These are phyloP conservation scores for Sclerospora graminicola DNA, from an alignment of 352 stramenopile genomes.

Conservation along the genomic window DNA sequence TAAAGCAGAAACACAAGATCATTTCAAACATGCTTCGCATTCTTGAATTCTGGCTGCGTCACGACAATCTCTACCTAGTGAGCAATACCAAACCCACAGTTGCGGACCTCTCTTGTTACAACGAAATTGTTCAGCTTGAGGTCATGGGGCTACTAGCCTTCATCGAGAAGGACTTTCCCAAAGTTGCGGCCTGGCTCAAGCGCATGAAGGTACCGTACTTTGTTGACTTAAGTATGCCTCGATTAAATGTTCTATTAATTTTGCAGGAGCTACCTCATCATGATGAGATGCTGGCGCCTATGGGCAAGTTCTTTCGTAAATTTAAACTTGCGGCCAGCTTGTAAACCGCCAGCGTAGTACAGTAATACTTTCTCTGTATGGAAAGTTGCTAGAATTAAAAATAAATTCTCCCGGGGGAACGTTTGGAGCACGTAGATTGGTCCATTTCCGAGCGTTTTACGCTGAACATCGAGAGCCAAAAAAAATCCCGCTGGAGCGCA, in stretches of 20 bases:
- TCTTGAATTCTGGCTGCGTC: conserved; percentile 58
- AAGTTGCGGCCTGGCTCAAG: conserved; percentile 43
- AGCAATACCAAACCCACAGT: conserved; percentile 44
- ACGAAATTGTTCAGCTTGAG: conserved; percentile 63
- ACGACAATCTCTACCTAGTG: conserved; percentile 50
- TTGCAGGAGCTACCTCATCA: conserved; percentile 41
- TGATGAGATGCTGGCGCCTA: conserved; percentile 51
- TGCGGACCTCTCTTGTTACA: conserved; percentile 70
- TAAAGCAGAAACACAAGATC: conserved; percentile 44
- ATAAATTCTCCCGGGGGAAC: too few species aligned
- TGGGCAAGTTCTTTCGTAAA: conserved; percentile 63
- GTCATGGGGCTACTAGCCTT: conserved; percentile 46
- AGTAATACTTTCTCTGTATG: too few species aligned
- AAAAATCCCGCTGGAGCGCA: too few species aligned
- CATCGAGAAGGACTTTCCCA: conserved; percentile 41
- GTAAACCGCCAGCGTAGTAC: conserved; percentile 7
- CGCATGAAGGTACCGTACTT: conserved; percentile 51
- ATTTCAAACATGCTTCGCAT: conserved; percentile 49
- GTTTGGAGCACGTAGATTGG: too few species aligned
- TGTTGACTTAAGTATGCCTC: not conserved
- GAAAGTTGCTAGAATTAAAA: too few species aligned
- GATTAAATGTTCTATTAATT: too few species aligned
- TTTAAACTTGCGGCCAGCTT: conserved; percentile 50
- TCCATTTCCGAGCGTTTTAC: too few species aligned
- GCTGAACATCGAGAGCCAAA: too few species aligned